Evolutionary conservation across 257 asterid species (phyloP).

Genomic region (Rehmannia glutinosa): DNA sequence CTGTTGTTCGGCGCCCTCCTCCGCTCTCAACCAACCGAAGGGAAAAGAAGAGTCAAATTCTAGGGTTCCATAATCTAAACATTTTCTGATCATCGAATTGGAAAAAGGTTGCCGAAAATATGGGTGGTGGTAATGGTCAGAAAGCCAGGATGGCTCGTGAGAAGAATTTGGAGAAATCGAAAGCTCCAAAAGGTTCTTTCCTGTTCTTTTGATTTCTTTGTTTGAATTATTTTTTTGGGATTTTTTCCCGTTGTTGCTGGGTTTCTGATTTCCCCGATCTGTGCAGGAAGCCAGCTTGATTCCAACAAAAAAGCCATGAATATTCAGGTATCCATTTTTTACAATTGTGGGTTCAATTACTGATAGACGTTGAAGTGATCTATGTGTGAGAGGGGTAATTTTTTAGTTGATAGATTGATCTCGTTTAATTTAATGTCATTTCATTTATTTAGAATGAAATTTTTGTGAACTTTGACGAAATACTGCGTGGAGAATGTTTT

Average conservation of each 20-base stretch:
- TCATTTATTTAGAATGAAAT: neutral
- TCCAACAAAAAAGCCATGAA: constrained; percentile 51
- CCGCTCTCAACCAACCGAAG: neutral
- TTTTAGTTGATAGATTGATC: too few species aligned
- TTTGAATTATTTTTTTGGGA: neutral
- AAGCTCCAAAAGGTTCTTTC: constrained; percentile 53
- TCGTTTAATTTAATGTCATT: neutral
- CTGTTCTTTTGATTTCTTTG: neutral
- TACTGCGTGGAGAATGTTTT: too few species aligned
- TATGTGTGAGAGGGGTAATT: too few species aligned
- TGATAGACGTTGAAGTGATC: neutral
- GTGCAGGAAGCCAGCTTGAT: constrained; percentile 49
- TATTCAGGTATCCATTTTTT: constrained; percentile 32
- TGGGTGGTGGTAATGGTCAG: constrained; percentile 92
- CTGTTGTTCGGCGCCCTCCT: constrained; percentile 19
- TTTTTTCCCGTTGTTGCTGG: neutral
- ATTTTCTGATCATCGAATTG: neutral
- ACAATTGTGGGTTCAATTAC: neutral
- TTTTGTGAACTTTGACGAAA: neutral
- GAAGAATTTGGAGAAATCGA: constrained; percentile 63
- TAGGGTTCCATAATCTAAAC: constrained; percentile 8
- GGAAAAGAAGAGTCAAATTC: constrained; percentile 14
- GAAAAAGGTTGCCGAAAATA: constrained; percentile 5
- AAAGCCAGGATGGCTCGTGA: constrained; percentile 91
- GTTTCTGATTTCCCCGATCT: constrained; percentile 18